Conservation (phyloP, 345 rosid species). For the Ceriops decandra region DNA sequence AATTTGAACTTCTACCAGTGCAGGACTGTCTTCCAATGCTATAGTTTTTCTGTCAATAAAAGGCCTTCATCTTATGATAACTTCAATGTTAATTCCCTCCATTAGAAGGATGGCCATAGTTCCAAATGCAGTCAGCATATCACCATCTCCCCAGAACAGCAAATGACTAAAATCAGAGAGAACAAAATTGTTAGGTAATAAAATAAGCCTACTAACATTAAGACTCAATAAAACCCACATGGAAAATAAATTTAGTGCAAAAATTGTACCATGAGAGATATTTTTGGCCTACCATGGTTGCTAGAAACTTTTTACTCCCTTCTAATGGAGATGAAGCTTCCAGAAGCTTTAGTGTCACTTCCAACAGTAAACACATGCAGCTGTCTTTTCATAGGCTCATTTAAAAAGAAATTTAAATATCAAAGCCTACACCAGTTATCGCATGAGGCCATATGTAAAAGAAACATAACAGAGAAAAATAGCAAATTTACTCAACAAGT, state of each 20-base stretch:
- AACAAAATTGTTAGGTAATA: not conserved
- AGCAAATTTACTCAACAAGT: not conserved
- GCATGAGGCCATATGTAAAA: constrained; percentile 16
- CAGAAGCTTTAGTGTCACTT: not conserved
- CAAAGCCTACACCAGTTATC: constrained; percentile 4
- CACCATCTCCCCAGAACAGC: not conserved
- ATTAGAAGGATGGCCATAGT: not conserved
- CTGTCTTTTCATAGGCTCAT: constrained; percentile 13
- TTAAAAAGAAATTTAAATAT: not conserved
- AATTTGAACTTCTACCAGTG: not conserved
- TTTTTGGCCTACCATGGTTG: not conserved
- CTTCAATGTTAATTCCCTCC: not conserved
- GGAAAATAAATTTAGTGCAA: not conserved
- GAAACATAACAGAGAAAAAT: constrained; percentile 5
- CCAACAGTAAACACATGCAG: not conserved
- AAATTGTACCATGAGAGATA: constrained; percentile 1
- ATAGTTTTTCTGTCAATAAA: not conserved
- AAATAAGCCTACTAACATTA: not conserved
- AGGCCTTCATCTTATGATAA: not conserved
- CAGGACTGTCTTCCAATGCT: not conserved
- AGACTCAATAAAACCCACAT: not conserved
- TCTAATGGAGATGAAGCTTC: not conserved
- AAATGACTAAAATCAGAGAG: not conserved
- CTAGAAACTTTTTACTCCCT: constrained; percentile 5
- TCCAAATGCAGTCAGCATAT: constrained; percentile 2